A percentile compares a stretch with the other conserved stretches of the same genome.
Conservation (phyloP, 495 filamentous ascomycete genomes). For the Neurospora sp. region DNA sequence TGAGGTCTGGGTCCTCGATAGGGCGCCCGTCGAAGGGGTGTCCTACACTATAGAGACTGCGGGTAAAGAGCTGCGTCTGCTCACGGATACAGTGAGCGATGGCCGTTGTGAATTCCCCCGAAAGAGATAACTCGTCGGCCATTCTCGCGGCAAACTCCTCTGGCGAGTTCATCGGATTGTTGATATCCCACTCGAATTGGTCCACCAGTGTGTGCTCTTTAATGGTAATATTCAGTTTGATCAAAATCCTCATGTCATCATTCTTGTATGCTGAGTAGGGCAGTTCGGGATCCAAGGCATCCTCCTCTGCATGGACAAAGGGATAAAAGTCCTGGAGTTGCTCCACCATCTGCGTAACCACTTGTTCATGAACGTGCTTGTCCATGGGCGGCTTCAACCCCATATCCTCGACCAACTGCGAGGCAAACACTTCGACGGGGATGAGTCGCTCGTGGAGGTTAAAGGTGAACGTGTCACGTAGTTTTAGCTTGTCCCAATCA, state of each 20-base stretch:
- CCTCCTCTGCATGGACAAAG: conserved; percentile 79
- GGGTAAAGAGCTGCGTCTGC: conserved; percentile 86
- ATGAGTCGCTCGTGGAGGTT: conserved; percentile 88
- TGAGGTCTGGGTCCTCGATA: conserved; percentile 82
- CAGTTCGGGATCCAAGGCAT: conserved; percentile 77
- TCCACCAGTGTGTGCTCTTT: conserved; percentile 89
- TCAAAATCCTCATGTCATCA: conserved; percentile 91
- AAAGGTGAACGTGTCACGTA: conserved; percentile 97
- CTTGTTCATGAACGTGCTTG: conserved; percentile 62
- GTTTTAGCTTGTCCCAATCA: conserved; percentile 89
- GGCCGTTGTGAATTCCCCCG: conserved; percentile 92
- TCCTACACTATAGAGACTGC: conserved; percentile 82
- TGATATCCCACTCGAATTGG: conserved; percentile 99
- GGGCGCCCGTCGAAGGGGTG: conserved; percentile 93
- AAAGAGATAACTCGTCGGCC: conserved; percentile 82
- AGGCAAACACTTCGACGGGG: conserved; percentile 67
- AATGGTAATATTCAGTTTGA: conserved; percentile 97
- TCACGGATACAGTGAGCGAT: conserved; percentile 97
- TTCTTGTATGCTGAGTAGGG: conserved; percentile 95
- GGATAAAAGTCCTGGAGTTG: conserved; percentile 91
- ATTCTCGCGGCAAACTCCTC: conserved; percentile 88
- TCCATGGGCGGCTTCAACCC: conserved; percentile 56
- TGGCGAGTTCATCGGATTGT: conserved; percentile 83
- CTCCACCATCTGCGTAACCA: conserved; percentile 71
- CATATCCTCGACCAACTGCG: conserved; percentile 86